phyloP scores from a whole-genome alignment of 139 green algal genomes.

The Chlorella sp. region DNA sequence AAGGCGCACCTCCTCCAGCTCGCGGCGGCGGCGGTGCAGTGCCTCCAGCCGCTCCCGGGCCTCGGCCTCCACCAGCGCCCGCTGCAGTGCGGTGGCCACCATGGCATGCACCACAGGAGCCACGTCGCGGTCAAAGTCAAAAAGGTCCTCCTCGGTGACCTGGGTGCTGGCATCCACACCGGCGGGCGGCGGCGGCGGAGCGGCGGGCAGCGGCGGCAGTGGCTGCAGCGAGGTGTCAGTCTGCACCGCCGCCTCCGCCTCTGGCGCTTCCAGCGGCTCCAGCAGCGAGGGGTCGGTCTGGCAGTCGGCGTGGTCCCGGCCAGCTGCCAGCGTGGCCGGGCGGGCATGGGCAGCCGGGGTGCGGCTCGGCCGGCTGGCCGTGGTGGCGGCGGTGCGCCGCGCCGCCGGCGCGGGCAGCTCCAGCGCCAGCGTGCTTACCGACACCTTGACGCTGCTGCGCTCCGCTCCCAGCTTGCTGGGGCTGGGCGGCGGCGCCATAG shows the following conservation, averaged over 20 bases:
- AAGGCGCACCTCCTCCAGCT: neutral
- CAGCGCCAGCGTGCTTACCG: too few species aligned
- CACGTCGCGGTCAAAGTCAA: neutral
- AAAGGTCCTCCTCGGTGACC: neutral
- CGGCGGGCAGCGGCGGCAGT: neutral
- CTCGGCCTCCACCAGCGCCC: neutral
- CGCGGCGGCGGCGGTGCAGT: neutral
- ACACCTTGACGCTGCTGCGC: too few species aligned
- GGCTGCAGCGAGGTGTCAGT: neutral
- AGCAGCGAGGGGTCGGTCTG: neutral
- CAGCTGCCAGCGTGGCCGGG: too few species aligned
- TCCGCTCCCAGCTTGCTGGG: too few species aligned
- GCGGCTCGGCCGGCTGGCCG: neutral
- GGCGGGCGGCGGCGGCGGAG: neutral
- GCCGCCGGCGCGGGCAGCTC: too few species aligned
- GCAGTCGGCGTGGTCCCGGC: conserved; percentile 1
- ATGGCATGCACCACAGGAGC: neutral
- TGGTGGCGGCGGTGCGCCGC: too few species aligned
- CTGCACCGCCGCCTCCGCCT: neutral
- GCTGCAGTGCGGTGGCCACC: neutral
- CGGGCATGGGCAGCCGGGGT: too few species aligned
- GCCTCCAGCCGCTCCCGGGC: neutral
- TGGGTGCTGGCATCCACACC: neutral
- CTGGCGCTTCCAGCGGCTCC: neutral
- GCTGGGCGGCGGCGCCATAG: too few species aligned